A percentile compares a stretch with the other conserved stretches of the same genome.
Evolutionary conservation across 192 early-diverging fungal species (phyloP).

Genomic region (Mortierella claussenii): DNA sequence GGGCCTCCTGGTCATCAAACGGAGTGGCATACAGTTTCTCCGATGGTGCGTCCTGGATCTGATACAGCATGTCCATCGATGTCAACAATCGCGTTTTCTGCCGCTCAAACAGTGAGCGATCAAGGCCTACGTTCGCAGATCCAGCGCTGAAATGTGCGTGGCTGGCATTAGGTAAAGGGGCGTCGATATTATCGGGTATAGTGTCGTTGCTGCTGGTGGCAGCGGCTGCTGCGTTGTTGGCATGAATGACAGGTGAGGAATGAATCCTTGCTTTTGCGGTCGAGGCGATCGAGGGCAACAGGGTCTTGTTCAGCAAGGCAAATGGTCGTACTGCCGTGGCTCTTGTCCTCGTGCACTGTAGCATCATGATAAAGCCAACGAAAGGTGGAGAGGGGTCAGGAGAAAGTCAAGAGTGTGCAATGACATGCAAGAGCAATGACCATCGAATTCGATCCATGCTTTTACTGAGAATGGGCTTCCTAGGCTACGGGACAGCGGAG

Average conservation of each 20-base stretch:
- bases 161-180: conserved; percentile 10
- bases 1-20: conserved; percentile 37
- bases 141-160: background rate
- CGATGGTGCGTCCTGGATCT: conserved; percentile 38
- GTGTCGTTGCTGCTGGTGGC: background rate
- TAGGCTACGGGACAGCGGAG: too few relatives aligned
- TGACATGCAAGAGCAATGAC: too few relatives aligned
- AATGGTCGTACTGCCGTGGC: background rate
- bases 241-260: background rate
- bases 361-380: conserved; percentile 2
- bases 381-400: background rate
- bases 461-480: too few relatives aligned
- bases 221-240: background rate
- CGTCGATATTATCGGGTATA: conserved; percentile 34
- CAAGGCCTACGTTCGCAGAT: background rate
- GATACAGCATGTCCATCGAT: conserved; percentile 47
- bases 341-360: conserved; percentile 27
- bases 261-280: conserved; percentile 9
- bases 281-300: conserved; percentile 19
- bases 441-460: too few relatives aligned
- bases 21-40: conserved; percentile 33
- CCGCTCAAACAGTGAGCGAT: conserved; percentile 5
- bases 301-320: background rate
- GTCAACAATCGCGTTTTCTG: conserved; percentile 32
- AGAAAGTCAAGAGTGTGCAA: background rate